phyloP scores from a whole-genome alignment of 129 eudicot species.

The Flaveria brownii region DNA sequence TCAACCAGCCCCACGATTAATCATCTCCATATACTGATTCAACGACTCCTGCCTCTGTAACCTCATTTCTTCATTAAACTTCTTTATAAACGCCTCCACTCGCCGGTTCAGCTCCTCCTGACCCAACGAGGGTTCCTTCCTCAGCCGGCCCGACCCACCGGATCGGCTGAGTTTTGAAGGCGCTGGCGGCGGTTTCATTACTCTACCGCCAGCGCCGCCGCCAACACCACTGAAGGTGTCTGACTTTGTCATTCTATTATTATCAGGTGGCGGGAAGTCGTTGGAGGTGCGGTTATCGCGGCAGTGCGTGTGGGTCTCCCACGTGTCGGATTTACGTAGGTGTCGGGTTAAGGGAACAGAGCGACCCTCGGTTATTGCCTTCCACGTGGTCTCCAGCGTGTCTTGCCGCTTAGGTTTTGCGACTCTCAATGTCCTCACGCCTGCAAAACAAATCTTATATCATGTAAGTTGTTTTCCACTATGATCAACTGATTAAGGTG shows the following conservation, averaged over 20 bases:
- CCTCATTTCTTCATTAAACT: conserved; percentile 71
- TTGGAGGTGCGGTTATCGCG: conserved; percentile 7
- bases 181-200: conserved; percentile 14
- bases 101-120: conserved; percentile 73
- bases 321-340: conserved; percentile 60
- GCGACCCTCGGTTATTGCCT: conserved; percentile 66
- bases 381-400: conserved; percentile 77
- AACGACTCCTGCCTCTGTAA: conserved; percentile 69
- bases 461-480: not conserved
- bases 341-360: conserved; percentile 68
- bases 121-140: conserved; percentile 59
- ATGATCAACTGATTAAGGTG: no score
- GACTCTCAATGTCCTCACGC: conserved; percentile 50
- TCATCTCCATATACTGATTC: conserved; percentile 59
- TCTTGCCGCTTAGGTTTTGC: conserved; percentile 60
- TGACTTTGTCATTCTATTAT: conserved; percentile 36
- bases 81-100: conserved; percentile 76
- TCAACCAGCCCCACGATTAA: conserved; percentile 51
- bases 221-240: conserved; percentile 40
- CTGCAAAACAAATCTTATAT: conserved; percentile 21
- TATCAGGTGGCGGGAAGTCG: not conserved
- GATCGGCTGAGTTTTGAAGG: conserved; percentile 37
- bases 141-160: conserved; percentile 44
- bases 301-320: conserved; percentile 37
- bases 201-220: conserved; percentile 10